Conservation (phyloP, 1,284 basidiomycete genomes). For the Boletus smithii region DNA sequence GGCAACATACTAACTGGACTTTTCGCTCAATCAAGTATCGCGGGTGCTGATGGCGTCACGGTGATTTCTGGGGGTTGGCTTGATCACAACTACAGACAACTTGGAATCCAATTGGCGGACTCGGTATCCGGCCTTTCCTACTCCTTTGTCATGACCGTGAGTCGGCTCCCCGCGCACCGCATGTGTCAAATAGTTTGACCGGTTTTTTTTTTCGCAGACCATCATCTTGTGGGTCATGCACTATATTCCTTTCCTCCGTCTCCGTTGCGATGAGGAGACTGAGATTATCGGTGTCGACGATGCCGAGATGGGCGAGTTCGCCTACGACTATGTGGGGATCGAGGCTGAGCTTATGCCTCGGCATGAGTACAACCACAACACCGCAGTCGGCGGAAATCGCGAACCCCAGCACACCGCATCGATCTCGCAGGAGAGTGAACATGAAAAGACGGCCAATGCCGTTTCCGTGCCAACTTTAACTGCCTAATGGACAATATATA, state of each 20-base stretch:
- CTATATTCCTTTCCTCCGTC: conserved; percentile 81
- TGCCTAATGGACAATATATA: neutral
- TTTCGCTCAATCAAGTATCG: conserved; percentile 86
- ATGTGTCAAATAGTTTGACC: conserved; percentile 4
- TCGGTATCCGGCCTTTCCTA: conserved; percentile 71
- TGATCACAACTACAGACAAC: conserved; percentile 79
- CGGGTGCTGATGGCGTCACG: conserved; percentile 77
- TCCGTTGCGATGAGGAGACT: conserved; percentile 77
- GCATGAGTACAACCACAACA: conserved; percentile 14
- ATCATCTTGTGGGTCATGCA: conserved; percentile 92
- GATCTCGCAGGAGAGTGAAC: conserved; percentile 30
- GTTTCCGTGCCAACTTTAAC: conserved; percentile 8
- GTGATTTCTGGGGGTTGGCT: conserved; percentile 86
- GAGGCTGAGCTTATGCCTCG: conserved; percentile 51
- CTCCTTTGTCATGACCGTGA: conserved; percentile 78
- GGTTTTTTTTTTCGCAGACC: conserved; percentile 45
- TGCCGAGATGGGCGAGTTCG: conserved; percentile 90
- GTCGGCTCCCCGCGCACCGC: conserved; percentile 22
- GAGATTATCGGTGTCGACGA: conserved; percentile 95
- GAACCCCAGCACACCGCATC: conserved; percentile 26
- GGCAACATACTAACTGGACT: conserved; percentile 85
- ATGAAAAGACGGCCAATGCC: conserved; percentile 20
- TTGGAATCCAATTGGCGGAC: conserved; percentile 87
- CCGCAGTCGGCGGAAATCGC: conserved; percentile 18
- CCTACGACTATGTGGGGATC: conserved; percentile 85